Conservation (phyloP, 306 rosid genomes). For the Prunus persica region Prunus_persica_NCBIv2 NC_034011.1:15585501-15586000, state of each 20-base stretch:
- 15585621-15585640: background rate
- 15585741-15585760: background rate
- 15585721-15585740: background rate
- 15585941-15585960: background rate
- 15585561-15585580: constrained; percentile 78
- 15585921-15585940: too few relatives aligned
- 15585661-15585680: background rate
- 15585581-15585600: constrained; percentile 93
- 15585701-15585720: background rate
- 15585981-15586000: background rate
- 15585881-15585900: background rate
- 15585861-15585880: background rate
- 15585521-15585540: constrained; percentile 14
- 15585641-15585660: background rate
- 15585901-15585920: background rate
- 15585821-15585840: background rate
- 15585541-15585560: constrained; percentile 87
- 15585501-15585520: background rate
- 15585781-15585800: background rate
- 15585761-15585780: background rate
- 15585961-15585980: background rate
- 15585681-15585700: background rate
- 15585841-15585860: background rate
- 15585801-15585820: background rate
- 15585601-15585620: constrained; percentile 15